Base-by-base conservation (phyloP, 352 stramenopile genomes). In the Phytophthora aleatoria region DNA sequence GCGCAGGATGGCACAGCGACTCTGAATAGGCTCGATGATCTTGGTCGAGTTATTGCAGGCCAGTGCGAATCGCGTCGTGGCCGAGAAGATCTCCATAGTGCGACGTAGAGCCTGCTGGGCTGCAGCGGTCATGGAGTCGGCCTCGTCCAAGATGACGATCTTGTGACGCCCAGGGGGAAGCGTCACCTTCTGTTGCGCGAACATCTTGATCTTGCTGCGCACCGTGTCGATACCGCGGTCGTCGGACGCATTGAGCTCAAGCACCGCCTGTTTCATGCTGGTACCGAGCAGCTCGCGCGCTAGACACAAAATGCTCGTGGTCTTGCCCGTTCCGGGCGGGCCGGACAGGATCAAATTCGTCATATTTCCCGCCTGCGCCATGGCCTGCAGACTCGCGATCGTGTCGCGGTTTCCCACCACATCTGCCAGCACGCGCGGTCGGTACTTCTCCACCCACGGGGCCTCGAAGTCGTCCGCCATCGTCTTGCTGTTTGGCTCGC, bases 1-100 rank as follows among this genome's bases (percentile, higher is more conserved):
- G 3, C 98, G 94, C 30, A 99, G 76, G 67, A 99, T 99, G 42
- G 98, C 97, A 52, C 97, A 99, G 53, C 98, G 92, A 68, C 83
- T 98, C 90, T 99, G 85, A 71, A 99, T 99, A 28, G 98, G 97
- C 77, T 99, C 97, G 72, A 99, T 99, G 69, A 99, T 99, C 85
- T 99, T 99, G 27, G 95, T 99, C 24, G 89, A 98, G 49, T 98
- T 93, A 81, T 99, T 99, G 80, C 98, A 99, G 4, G 97, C 97
- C 52, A 99, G 74, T 12, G 97, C 97, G 74, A 99, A 99, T 3
- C 98, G 89, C 42, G 97, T 99, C 5, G 97, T 99, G 61, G 87
- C 89, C 45, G 96, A 98, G 75, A 99, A 99, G 28, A 99, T 91
- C 85, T 99, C 97, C 97, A 99, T 99, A 2, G 97, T 99, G 38